These are phyloP conservation scores for button mushroom (Agaricus bisporus) DNA, from an alignment of 768 basidiomycete genomes.

Conservation along the genomic window DNA sequence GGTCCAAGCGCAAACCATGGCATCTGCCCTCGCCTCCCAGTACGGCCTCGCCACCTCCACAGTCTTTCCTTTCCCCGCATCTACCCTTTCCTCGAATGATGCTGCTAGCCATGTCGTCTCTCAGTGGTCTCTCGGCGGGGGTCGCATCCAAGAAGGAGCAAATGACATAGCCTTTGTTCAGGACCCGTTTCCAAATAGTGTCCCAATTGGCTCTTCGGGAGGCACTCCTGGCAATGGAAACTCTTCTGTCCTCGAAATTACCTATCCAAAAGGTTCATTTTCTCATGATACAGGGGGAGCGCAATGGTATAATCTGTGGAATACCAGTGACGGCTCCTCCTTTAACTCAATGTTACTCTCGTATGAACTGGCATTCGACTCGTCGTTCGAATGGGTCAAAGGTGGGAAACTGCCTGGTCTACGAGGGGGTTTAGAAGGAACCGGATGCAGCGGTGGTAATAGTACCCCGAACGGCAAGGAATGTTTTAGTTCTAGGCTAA, in stretches of 20 bases:
- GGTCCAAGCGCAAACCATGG: constrained; percentile 23
- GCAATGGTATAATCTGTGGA: constrained; percentile 68
- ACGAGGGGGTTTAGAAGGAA: constrained; percentile 56
- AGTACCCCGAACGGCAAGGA: constrained; percentile 49
- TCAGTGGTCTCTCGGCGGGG: constrained; percentile 58
- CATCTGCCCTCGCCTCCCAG: constrained; percentile 37
- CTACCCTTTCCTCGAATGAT: constrained; percentile 45
- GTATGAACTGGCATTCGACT: constrained; percentile 71
- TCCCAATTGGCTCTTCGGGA: constrained; percentile 25
- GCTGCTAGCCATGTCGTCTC: constrained; percentile 45
- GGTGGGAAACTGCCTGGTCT: constrained; percentile 76
- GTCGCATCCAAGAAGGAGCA: constrained; percentile 51
- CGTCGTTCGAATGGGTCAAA: constrained; percentile 63
- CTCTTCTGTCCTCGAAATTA: constrained; percentile 46
- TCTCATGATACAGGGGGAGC: constrained; percentile 55
- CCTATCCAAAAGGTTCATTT: constrained; percentile 58
- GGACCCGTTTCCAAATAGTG: constrained; percentile 58
- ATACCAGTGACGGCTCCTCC: constrained; percentile 45
- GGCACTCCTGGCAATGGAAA: constrained; percentile 10
- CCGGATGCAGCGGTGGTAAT: constrained; percentile 67
- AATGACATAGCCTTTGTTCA: constrained; percentile 54
- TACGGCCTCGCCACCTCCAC: constrained; percentile 59
- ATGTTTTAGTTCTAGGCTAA: constrained; percentile 69
- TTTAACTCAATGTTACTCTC: constrained; percentile 66
- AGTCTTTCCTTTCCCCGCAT: constrained; percentile 55